Evolutionary conservation across 768 basidiomycete genomes (phyloP), one percentile per base, ranked within the genome.

Genomic region (Floccularia luteovirens): DNA sequence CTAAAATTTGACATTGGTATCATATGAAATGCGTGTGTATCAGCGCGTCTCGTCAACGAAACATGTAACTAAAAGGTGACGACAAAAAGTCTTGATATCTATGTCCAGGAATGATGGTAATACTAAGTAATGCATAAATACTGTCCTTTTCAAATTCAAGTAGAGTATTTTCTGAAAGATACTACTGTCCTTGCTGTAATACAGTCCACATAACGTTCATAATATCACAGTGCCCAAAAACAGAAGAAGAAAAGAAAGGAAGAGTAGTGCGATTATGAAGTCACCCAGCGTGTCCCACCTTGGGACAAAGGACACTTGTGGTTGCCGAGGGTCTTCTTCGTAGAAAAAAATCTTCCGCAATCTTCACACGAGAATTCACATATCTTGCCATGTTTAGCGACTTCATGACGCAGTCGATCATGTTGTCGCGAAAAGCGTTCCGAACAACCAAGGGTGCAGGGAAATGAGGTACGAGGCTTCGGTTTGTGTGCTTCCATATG

Each of bases 351-450:
- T 8, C 72, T 59, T 13, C 69, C 66, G 43, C 75, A 77, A 1
- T 68, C 66, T 7, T 66, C 60, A 46, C 75, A 77, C 1, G 57
- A 54, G 50, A 71, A 74, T 45, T 75, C 74, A 57, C 75, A 77
- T 31, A 75, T 47, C 48, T 74, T 74, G 11, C 70, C 69, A 43
- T 77, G 75, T 50, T 77, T 74, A 6, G 70, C 69, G 4, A 77
- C 74, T 52, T 77, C 75, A 43, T 77, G 75, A 39, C 75, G 66
- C 10, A 77, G 63, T 24, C 73, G 59, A 44, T 77, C 75, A 45
- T 77, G 75, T 42, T 74, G 74, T 36, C 75, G 58, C 23, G 74
- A 75, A 53, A 77, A 77, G 7, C 61, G 62, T 52, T 75, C 74
- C 4, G 62, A 57, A 49, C 75, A 77, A 11, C 75, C 75, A n/a